These are phyloP conservation scores for Wickerhamiella spandovensis DNA, from an alignment of 805 yeast species.

Conservation along the genomic window DNA sequence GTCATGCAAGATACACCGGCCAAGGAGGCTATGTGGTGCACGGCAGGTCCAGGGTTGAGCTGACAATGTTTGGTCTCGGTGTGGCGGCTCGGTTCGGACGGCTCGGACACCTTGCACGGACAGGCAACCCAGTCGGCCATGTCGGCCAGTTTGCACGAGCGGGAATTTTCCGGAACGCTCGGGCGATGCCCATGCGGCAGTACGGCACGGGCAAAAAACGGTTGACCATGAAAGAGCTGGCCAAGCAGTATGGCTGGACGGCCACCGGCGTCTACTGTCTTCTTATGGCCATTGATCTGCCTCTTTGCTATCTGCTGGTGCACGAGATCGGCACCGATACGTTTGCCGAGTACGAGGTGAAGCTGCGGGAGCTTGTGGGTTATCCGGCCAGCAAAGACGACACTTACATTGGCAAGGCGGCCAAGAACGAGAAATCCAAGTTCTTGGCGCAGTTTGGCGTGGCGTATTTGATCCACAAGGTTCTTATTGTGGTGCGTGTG, in stretches of 20 bases:
- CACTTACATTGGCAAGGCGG: slow-evolving; percentile 15
- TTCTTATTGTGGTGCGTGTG: slow-evolving; percentile 66
- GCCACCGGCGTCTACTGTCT: slow-evolving; percentile 77
- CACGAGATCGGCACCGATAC: slow-evolving; percentile 80
- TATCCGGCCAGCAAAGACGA: slow-evolving; percentile 30
- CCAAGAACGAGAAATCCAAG: slow-evolving; percentile 26
- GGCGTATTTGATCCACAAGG: slow-evolving; percentile 89
- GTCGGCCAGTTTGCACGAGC: no score
- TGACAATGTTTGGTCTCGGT: not conserved
- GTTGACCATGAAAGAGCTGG: slow-evolving; percentile 38
- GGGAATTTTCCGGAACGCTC: not conserved
- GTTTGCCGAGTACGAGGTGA: slow-evolving; percentile 53
- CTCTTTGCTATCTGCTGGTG: slow-evolving; percentile 68
- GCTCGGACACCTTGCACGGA: not conserved
- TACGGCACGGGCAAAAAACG: not conserved
- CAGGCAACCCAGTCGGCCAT: not conserved
- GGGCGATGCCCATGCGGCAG: not conserved
- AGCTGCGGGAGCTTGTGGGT: slow-evolving; percentile 50
- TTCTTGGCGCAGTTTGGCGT: slow-evolving; percentile 73
- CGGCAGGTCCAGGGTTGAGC: not conserved
- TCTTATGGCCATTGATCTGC: slow-evolving; percentile 64
- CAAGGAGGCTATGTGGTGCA: not conserved
- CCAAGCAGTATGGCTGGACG: slow-evolving; percentile 80
- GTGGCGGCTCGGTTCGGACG: not conserved
- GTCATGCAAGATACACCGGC: no score